A percentile compares a stretch with the other conserved stretches of the same genome.
Evolutionary conservation across 805 yeast genomes (phyloP).

Genomic region (Saccharomycopsis sp.): DNA sequence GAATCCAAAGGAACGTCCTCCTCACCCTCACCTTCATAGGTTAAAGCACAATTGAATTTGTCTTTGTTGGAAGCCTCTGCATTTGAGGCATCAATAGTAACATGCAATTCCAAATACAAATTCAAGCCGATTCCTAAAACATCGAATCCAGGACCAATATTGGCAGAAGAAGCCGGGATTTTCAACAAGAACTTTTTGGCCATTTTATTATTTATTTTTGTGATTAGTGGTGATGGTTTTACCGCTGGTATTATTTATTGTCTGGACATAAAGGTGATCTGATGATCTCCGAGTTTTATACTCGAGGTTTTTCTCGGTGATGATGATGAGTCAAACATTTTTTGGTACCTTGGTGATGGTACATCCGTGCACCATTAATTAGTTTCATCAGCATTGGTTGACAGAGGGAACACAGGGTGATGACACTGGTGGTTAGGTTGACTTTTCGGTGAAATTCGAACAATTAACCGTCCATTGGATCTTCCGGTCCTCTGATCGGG

Average conservation of each 20-base stretch:
- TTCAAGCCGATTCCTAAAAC: conserved; percentile 89
- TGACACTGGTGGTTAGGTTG: no score
- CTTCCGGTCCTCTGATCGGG: no score
- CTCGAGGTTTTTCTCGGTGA: background rate
- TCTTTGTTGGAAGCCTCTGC: conserved; percentile 46
- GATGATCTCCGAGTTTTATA: background rate
- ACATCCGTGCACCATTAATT: background rate
- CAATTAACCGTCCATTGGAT: no score
- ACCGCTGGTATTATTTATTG: no score
- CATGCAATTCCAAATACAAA: conserved; percentile 64
- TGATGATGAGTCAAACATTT: background rate
- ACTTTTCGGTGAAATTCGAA: no score
- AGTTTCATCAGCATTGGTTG: background rate
- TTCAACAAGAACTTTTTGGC: conserved; percentile 47
- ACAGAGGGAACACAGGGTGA: no score
- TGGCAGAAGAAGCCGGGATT: conserved; percentile 96
- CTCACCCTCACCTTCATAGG: conserved; percentile 79
- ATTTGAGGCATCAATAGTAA: conserved; percentile 48
- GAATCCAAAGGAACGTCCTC: conserved; percentile 70
- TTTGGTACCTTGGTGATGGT: no score
- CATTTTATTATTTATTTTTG: background rate
- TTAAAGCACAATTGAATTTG: conserved; percentile 60
- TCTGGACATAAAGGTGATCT: no score
- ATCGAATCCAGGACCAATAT: conserved; percentile 98
- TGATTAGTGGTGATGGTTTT: background rate